These are phyloP conservation scores for Taxillus chinensis DNA, from an alignment of 164 flowering plant species.

Conservation along the genomic window DNA sequence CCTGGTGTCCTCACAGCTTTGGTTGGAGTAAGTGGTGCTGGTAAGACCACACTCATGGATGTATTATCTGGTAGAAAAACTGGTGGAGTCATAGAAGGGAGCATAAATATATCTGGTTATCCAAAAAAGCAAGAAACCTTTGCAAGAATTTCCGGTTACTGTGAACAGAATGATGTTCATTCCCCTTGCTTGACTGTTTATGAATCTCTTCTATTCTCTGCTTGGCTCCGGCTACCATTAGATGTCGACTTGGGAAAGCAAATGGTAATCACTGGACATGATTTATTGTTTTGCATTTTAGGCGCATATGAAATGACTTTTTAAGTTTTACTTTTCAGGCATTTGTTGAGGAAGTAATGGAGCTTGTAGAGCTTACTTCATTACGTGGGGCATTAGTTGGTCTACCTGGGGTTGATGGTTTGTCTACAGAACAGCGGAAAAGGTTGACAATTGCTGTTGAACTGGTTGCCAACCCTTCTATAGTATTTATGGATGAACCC, in stretches of 20 bases:
- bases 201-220: conserved; percentile 89
- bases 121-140: conserved; percentile 95
- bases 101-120: conserved; percentile 69
- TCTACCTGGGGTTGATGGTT: conserved; percentile 89
- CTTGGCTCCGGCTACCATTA: conserved; percentile 82
- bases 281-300: neutral
- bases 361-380: conserved; percentile 88
- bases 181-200: conserved; percentile 90
- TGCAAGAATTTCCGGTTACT: conserved; percentile 95
- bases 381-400: conserved; percentile 87
- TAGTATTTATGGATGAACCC: conserved; percentile 99
- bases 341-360: conserved; percentile 97
- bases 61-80: conserved; percentile 97
- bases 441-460: conserved; percentile 97
- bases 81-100: conserved; percentile 86
- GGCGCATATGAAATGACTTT: conserved; percentile 10
- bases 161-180: conserved; percentile 97
- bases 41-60: conserved; percentile 99
- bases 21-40: conserved; percentile 99
- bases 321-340: conserved; percentile 36
- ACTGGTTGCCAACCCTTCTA: conserved; percentile 94
- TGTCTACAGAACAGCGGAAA: conserved; percentile 95
- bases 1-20: conserved; percentile 96
- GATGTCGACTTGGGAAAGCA: conserved; percentile 69
- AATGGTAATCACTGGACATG: conserved; percentile 34